Conservation (phyloP, 768 basidiomycete genomes). For the Lanmaoa pseudosensibilis region DNA sequence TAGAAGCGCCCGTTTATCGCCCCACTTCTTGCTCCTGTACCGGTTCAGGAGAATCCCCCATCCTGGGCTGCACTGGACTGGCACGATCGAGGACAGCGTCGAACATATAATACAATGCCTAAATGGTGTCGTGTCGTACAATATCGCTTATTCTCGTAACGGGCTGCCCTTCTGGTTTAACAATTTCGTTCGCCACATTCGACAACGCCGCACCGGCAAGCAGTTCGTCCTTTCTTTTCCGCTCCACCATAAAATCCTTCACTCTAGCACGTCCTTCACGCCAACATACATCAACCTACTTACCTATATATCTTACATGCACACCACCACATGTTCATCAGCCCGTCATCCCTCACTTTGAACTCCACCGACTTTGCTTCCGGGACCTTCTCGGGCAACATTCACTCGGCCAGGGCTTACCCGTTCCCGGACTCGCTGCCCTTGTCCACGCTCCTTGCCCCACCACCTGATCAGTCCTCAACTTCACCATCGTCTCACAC, state of each 20-base stretch:
- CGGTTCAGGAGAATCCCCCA: background rate
- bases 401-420: slow-evolving; percentile 6
- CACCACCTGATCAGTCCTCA: slow-evolving; percentile 7
- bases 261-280: slow-evolving; percentile 26
- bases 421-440: slow-evolving; percentile 15
- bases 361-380: slow-evolving; percentile 14
- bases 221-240: slow-evolving; percentile 12
- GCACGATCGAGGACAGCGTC: slow-evolving; percentile 3
- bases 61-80: slow-evolving; percentile 11
- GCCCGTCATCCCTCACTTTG: slow-evolving; percentile 19
- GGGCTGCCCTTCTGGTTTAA: background rate
- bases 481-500: background rate
- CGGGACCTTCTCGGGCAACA: slow-evolving; percentile 7
- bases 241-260: slow-evolving; percentile 10
- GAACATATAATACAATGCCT: slow-evolving; percentile 4
- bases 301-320: slow-evolving; percentile 29
- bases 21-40: slow-evolving; percentile 1
- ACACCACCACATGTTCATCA: slow-evolving; percentile 30
- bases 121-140: slow-evolving; percentile 16
- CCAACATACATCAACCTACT: slow-evolving; percentile 13
- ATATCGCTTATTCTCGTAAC: slow-evolving; percentile 22
- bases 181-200: slow-evolving; percentile 1
- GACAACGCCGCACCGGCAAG: slow-evolving; percentile 12
- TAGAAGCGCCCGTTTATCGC: slow-evolving; percentile 9
- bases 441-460: slow-evolving; percentile 19